Base-by-base conservation (phyloP, 2,329 filamentous ascomycete species). In the Ciborinia camelliae region DNA sequence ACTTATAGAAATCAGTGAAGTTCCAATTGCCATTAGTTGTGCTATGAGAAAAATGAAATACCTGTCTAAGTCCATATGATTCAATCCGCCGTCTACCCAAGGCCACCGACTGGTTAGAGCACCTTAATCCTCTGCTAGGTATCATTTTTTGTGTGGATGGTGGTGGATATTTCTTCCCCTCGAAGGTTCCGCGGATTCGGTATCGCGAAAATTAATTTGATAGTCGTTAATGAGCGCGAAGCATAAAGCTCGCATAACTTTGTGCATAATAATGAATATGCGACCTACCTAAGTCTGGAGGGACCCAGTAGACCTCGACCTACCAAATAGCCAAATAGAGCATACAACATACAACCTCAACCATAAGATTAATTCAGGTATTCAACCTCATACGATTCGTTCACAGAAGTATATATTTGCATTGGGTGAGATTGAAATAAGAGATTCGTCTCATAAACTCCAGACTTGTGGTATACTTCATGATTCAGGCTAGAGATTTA, bases 91-190 rank as follows among this genome's bases (percentile, higher is more conserved):
- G 66, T 63, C 72, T 70, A 66, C 69, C 68, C 68, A 72, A 66
- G 18, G 76, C 77, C 69, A 80, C 74, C 68, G 79, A 76, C 62
- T 79, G 78, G 72, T 76, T 75, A 65, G 80, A 77, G 76, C 78
- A 80, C 67, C 80, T 77, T 63, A 85, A 71, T 70, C 82, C 81
- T 80, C 80, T 80, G 70, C 81, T 81, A 73, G 81, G 81, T 73
- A 86, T 77, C 84, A 87, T 87, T 70, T 47, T 58, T 72, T 73
- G 66, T 52, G 64, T 61, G 55, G 64, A 62, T 58, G 62, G 37
- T 51, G n/a, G 18, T 58, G 35, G 39, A 28, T 48, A 43, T 41
- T n/a, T 50, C 45, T 62, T 32, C 30, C 45, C 43, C 26, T 63
- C 41, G 51, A 53, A 59, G 57, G 58, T 48, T n/a, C 41, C 54